Percentiles rank a stretch among this genome's conserved stretches.
Evolutionary conservation across 805 yeast species (phyloP).

Genomic region (Spathaspora arborariae): DNA sequence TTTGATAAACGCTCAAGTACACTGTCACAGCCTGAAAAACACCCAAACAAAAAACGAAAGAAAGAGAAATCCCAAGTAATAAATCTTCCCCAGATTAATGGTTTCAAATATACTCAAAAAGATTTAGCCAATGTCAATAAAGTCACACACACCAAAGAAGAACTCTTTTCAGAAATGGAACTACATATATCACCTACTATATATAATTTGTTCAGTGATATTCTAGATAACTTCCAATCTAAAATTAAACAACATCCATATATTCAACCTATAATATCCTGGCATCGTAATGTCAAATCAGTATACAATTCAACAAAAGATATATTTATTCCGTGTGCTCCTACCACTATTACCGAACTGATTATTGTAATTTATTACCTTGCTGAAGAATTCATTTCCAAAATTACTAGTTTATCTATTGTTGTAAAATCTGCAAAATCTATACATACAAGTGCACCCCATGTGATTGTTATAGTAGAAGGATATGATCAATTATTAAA

Average conservation of each 20-base stretch:
- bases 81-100: background rate
- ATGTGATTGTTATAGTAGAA: conserved; percentile 40
- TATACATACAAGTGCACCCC: background rate
- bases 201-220: background rate
- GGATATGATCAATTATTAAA: conserved; percentile 46
- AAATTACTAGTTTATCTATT: background rate
- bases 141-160: conserved; percentile 43
- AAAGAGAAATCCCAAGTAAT: background rate
- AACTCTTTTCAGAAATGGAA: conserved; percentile 47
- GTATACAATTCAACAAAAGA: conserved; percentile 47
- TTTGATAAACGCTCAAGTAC: too few relatives aligned
- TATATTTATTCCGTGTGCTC: conserved; percentile 50
- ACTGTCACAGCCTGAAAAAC: background rate
- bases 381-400: conserved; percentile 40
- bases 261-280: conserved; percentile 41
- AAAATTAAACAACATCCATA: background rate
- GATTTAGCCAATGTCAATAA: conserved; percentile 34
- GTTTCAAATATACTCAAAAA: conserved; percentile 18
- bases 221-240: background rate
- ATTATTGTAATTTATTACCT: conserved; percentile 42
- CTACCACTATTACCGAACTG: conserved; percentile 40
- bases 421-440: conserved; percentile 4
- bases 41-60: background rate
- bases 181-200: conserved; percentile 8
- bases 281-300: conserved; percentile 49